Evolutionary conservation across 139 green algal genomes (phyloP).

Genomic region (Trebouxia sp.): DNA sequence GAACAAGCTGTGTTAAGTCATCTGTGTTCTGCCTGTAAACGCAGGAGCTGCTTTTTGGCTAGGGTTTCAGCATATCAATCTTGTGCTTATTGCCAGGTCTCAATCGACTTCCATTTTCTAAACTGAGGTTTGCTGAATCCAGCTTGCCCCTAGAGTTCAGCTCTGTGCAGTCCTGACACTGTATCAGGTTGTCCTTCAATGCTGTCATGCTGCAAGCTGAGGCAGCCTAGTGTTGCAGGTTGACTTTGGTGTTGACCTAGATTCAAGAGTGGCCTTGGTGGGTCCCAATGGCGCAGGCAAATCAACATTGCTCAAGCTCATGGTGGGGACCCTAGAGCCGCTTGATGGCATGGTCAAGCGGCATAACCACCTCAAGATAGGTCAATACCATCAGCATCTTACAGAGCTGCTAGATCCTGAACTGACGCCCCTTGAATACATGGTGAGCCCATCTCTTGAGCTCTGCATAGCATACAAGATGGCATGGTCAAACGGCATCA

Average conservation of each 20-base stretch:
- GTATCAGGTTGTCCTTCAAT: too few species aligned
- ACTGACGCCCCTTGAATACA: slow-evolving; percentile 75
- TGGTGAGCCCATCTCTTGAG: slow-evolving; percentile 50
- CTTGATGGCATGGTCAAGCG: slow-evolving; percentile 91
- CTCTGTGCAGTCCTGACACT: too few species aligned
- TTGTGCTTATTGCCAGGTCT: too few species aligned
- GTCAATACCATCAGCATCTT: slow-evolving; percentile 86
- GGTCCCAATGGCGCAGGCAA: slow-evolving; percentile 92
- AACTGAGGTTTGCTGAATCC: too few species aligned
- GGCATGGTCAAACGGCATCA: slow-evolving; percentile 94
- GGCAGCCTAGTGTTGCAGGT: slow-evolving; percentile 75
- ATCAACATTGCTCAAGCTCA: slow-evolving; percentile 97
- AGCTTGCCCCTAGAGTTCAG: too few species aligned
- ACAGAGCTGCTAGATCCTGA: slow-evolving; percentile 82
- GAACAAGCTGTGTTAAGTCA: too few species aligned
- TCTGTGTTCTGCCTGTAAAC: too few species aligned
- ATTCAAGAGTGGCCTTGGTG: slow-evolving; percentile 93
- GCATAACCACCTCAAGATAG: slow-evolving; percentile 94
- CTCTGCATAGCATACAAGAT: too few species aligned
- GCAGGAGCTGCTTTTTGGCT: too few species aligned
- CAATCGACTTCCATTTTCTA: too few species aligned
- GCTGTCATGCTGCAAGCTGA: background rate
- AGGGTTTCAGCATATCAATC: too few species aligned
- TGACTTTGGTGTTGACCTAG: slow-evolving; percentile 93
- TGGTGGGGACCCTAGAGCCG: slow-evolving; percentile 89